Percentiles rank a stretch among this genome's conserved stretches.
Evolutionary conservation across 164 flowering plant species (phyloP).

Genomic region (Euptelea pleiosperma): DNA sequence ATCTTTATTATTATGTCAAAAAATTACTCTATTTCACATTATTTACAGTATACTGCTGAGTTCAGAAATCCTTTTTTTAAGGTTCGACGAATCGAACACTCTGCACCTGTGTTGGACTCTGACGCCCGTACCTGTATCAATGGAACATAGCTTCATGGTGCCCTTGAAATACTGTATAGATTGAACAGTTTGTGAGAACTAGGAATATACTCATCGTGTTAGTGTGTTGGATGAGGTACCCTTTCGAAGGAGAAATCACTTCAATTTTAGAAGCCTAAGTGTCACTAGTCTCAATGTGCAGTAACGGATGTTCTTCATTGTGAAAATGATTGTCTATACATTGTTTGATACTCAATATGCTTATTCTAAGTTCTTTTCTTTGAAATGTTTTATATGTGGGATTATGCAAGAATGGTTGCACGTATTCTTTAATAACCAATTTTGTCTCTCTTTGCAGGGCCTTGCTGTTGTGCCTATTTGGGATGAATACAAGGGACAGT

Average conservation of each 20-base stretch:
- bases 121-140: too few species aligned
- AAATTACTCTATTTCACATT: too few species aligned
- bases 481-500: constrained; percentile 58
- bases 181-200: constrained; percentile 1
- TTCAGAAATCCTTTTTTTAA: too few species aligned
- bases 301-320: neutral
- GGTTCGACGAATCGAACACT: too few species aligned
- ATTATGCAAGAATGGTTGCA: neutral
- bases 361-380: neutral
- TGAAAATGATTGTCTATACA: neutral
- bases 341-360: neutral
- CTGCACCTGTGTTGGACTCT: too few species aligned
- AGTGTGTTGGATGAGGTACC: neutral
- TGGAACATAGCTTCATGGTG: neutral
- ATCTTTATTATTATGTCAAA: too few species aligned
- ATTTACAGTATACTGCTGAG: too few species aligned
- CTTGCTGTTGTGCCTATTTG: constrained; percentile 72
- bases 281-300: neutral
- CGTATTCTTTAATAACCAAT: neutral
- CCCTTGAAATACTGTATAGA: neutral
- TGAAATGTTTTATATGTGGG: neutral
- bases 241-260: constrained; percentile 1
- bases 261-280: neutral
- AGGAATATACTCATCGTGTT: neutral
- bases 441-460: constrained; percentile 48